These are phyloP conservation scores for Phyllostachys edulis DNA, from an alignment of 176 grass and related monocot species.

Conservation along the genomic window DNA sequence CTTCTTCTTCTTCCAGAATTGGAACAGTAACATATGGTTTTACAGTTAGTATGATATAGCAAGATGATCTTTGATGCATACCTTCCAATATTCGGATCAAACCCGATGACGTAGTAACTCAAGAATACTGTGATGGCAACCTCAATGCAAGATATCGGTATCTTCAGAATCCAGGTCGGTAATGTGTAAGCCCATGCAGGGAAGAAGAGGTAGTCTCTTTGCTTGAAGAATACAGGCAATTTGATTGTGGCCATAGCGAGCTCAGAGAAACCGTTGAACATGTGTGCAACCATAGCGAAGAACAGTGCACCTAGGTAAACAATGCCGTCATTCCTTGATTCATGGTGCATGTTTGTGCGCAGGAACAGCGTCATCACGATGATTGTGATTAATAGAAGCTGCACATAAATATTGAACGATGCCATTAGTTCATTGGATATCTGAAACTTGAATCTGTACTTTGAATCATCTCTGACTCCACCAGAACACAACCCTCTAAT, in stretches of 20 bases:
- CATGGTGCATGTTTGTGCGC: conserved; percentile 61
- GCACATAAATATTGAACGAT: background rate
- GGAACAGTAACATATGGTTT: background rate
- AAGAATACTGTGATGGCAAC: conserved; percentile 62
- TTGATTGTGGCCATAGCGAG: conserved; percentile 67
- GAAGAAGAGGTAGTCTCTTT: conserved; percentile 69
- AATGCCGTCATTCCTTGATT: conserved; percentile 31
- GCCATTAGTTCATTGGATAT: background rate
- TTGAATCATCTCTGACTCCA: background rate
- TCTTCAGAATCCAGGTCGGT: conserved; percentile 75
- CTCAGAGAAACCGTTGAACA: conserved; percentile 78
- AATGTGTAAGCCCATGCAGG: conserved; percentile 66
- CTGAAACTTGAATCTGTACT: background rate
- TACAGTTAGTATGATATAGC: background rate
- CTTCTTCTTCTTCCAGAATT: background rate
- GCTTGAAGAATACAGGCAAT: conserved; percentile 76
- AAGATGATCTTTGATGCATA: conserved; percentile 22
- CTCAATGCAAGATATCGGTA: conserved; percentile 56
- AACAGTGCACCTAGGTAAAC: conserved; percentile 65
- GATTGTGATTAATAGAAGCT: conserved; percentile 48
- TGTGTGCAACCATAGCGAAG: conserved; percentile 43
- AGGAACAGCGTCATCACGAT: conserved; percentile 68
- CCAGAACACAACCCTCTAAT: background rate
- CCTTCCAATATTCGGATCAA: conserved; percentile 64
- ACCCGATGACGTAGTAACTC: conserved; percentile 71